Percentiles rank a stretch among this genome's conserved stretches.
phyloP scores from a whole-genome alignment of 225 moss, liverwort and hornwort genomes.

The Bryum argenteum region DNA sequence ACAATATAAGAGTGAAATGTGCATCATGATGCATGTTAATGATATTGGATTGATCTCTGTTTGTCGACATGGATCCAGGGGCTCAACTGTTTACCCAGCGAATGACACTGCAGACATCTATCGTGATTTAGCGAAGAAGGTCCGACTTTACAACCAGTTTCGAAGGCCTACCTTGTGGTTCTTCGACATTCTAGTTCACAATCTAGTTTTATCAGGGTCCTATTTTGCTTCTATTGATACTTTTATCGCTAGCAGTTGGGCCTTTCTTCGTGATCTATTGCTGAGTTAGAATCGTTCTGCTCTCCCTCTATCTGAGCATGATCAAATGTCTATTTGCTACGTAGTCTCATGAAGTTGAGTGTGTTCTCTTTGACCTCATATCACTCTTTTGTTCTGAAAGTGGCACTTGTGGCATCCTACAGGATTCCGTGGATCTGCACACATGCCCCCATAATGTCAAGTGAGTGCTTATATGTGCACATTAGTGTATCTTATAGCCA shows the following conservation, averaged over 20 bases:
- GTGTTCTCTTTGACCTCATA: conserved; percentile 14
- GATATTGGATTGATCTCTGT: conserved; percentile 16
- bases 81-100: conserved; percentile 73
- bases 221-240: conserved; percentile 13
- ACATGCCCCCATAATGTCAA: conserved; percentile 79
- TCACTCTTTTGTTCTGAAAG: conserved; percentile 12
- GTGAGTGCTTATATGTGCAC: conserved; percentile 48
- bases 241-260: background rate
- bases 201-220: background rate
- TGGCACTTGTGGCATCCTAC: conserved; percentile 35
- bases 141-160: conserved; percentile 25
- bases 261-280: conserved; percentile 1
- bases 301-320: conserved; percentile 2
- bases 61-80: conserved; percentile 57
- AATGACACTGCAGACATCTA: conserved; percentile 78
- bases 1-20: conserved; percentile 23
- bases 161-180: conserved; percentile 8
- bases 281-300: conserved; percentile 10
- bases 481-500: conserved; percentile 11
- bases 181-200: conserved; percentile 5
- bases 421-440: conserved; percentile 80
- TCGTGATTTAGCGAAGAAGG: conserved; percentile 76
- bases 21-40: conserved; percentile 17
- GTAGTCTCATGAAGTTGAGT: conserved; percentile 12
- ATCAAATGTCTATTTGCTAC: background rate